Percentiles rank a stretch among this genome's conserved stretches.
Conservation (phyloP, 306 rosid genomes). For the Sophora flavescens region DNA sequence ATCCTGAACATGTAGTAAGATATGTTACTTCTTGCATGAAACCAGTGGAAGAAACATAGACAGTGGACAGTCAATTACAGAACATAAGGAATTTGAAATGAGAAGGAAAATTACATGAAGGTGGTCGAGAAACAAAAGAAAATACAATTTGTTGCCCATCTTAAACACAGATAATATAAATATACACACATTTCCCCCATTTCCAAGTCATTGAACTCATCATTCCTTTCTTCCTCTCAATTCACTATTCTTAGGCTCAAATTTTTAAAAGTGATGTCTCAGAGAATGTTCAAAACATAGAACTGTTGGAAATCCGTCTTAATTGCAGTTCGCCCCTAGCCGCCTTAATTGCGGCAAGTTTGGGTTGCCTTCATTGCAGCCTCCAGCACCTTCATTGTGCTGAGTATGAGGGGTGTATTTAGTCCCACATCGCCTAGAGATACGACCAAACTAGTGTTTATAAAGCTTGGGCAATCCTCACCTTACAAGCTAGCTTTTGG, state of each 20-base stretch:
- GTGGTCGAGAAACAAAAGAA: conserved; percentile 20
- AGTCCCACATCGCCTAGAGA: too few species aligned
- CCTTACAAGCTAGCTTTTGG: too few species aligned
- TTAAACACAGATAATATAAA: not conserved
- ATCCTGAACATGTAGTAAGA: conserved; percentile 59
- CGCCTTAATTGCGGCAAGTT: too few species aligned
- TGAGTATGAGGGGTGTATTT: too few species aligned
- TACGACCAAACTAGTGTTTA: too few species aligned
- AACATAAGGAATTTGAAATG: conserved; percentile 22
- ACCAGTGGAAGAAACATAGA: conserved; percentile 3
- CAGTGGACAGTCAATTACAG: not conserved
- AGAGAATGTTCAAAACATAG: conserved; percentile 10
- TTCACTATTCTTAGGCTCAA: not conserved
- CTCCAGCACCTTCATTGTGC: too few species aligned
- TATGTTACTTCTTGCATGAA: conserved; percentile 39
- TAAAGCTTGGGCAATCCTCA: too few species aligned
- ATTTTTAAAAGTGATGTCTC: conserved; percentile 22
- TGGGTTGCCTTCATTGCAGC: too few species aligned
- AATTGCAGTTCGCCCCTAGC: too few species aligned
- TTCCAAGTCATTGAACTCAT: conserved; percentile 22
- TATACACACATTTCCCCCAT: conserved; percentile 28
- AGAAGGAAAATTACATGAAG: conserved; percentile 4
- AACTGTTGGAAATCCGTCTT: too few species aligned
- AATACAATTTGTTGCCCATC: conserved; percentile 13
- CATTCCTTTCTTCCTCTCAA: conserved; percentile 29